phyloP scores from a whole-genome alignment of 2,329 filamentous ascomycete species.

The Pseudofabraea citricarpa region DNA sequence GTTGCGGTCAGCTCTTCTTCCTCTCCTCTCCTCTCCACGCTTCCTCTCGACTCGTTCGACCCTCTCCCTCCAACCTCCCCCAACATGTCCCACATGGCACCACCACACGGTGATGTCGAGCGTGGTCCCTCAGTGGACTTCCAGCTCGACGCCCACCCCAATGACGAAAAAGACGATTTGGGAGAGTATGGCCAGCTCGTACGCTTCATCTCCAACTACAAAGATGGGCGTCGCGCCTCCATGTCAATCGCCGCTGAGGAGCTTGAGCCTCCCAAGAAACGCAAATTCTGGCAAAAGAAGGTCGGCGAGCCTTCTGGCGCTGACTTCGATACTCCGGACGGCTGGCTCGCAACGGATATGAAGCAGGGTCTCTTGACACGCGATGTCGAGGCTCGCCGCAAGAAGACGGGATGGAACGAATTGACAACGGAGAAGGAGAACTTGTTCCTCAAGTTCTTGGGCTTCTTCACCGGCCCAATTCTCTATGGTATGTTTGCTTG shows the following conservation, averaged over 20 bases:
- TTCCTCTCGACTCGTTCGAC: neutral
- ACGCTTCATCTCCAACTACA: constrained; percentile 64
- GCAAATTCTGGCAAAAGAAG: constrained; percentile 57
- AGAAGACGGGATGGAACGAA: constrained; percentile 66
- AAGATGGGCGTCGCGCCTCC: constrained; percentile 49
- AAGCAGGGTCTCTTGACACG: constrained; percentile 52
- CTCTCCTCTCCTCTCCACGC: neutral
- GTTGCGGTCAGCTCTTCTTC: constrained; percentile 1
- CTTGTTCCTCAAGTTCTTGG: constrained; percentile 68
- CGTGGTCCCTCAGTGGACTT: constrained; percentile 1
- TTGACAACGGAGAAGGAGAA: constrained; percentile 71
- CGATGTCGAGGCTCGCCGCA: constrained; percentile 61
- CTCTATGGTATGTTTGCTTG: constrained; percentile 59
- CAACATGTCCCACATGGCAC: constrained; percentile 2
- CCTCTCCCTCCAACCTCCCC: neutral
- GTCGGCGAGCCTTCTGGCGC: constrained; percentile 29
- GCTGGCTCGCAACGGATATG: constrained; percentile 66
- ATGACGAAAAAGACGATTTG: constrained; percentile 22
- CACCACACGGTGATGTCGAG: constrained; percentile 2
- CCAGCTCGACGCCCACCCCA: constrained; percentile 3
- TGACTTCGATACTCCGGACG: constrained; percentile 46
- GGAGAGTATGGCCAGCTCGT: constrained; percentile 64
- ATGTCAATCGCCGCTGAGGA: constrained; percentile 36
- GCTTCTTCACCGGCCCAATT: constrained; percentile 72
- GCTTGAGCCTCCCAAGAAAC: constrained; percentile 35